phyloP scores from a whole-genome alignment of 768 basidiomycete genomes.

The Bullera alba region DNA sequence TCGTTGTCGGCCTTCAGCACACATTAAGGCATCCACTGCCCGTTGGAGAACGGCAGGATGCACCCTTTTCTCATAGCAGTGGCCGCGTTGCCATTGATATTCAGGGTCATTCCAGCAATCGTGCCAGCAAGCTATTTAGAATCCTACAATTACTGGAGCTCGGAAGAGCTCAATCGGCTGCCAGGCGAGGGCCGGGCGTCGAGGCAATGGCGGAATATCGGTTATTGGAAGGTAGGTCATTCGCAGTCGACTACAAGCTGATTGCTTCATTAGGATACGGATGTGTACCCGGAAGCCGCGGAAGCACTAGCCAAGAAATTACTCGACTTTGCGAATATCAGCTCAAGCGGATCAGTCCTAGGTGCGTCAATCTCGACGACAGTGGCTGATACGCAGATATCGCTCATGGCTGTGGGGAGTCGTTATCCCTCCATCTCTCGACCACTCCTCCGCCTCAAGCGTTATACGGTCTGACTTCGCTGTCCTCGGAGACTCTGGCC shows the following conservation, averaged over 20 bases:
- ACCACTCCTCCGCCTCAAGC: constrained; percentile 11
- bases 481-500: constrained; percentile 11
- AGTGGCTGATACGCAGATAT: constrained; percentile 23
- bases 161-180: constrained; percentile 13
- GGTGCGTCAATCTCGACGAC: constrained; percentile 9
- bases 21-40: too few relatives aligned
- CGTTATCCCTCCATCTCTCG: constrained; percentile 16
- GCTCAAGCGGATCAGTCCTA: constrained; percentile 14
- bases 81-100: constrained; percentile 6
- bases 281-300: constrained; percentile 20
- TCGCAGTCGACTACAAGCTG: background rate
- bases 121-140: constrained; percentile 15
- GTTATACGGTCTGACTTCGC: constrained; percentile 26
- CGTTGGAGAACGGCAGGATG: too few relatives aligned
- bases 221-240: constrained; percentile 31
- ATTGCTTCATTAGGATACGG: constrained; percentile 12
- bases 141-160: constrained; percentile 19
- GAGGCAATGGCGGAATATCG: constrained; percentile 34
- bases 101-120: constrained; percentile 10
- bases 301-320: constrained; percentile 26
- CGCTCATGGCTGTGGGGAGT: constrained; percentile 39
- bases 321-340: constrained; percentile 20
- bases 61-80: constrained; percentile 1
- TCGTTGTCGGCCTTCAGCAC: too few relatives aligned
- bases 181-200: constrained; percentile 1